These are phyloP conservation scores for Hypericum androsaemum DNA, from an alignment of 345 rosid species.

Conservation along the genomic window DNA sequence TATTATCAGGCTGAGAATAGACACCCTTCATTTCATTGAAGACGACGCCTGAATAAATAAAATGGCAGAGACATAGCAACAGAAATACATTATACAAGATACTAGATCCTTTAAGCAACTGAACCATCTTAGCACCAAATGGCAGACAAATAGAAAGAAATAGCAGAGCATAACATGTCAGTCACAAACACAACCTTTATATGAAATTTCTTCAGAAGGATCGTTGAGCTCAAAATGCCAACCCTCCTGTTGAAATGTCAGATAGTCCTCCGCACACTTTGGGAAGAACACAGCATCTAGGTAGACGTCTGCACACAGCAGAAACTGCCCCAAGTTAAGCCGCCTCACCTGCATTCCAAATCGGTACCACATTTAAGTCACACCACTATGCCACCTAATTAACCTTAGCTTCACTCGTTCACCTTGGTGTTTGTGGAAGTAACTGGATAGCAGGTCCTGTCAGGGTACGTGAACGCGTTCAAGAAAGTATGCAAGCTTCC, in stretches of 20 bases:
- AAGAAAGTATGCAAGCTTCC: constrained; percentile 90
- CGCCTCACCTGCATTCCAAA: too few species aligned
- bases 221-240: constrained; percentile 93
- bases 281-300: constrained; percentile 98
- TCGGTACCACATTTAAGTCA: not conserved
- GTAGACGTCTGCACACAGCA: constrained; percentile 58
- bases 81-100: not conserved
- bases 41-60: constrained; percentile 64
- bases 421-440: constrained; percentile 96
- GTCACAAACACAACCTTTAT: constrained; percentile 52
- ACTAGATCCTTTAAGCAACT: not conserved
- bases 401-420: not conserved
- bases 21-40: constrained; percentile 99
- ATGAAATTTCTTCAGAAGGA: constrained; percentile 78
- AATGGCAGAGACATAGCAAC: not conserved
- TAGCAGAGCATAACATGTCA: not conserved
- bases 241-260: constrained; percentile 96
- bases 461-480: constrained; percentile 96
- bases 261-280: constrained; percentile 79
- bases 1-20: constrained; percentile 95
- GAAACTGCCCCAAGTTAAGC: too few species aligned
- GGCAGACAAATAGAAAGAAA: not conserved
- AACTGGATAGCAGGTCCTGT: constrained; percentile 95
- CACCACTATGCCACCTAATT: not conserved
- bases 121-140: not conserved